Percentiles rank a stretch among this genome's conserved stretches.
These are phyloP conservation scores for Rhizoctonia solani DNA, from an alignment of 1,284 basidiomycete genomes.

Conservation along the genomic window DNA sequence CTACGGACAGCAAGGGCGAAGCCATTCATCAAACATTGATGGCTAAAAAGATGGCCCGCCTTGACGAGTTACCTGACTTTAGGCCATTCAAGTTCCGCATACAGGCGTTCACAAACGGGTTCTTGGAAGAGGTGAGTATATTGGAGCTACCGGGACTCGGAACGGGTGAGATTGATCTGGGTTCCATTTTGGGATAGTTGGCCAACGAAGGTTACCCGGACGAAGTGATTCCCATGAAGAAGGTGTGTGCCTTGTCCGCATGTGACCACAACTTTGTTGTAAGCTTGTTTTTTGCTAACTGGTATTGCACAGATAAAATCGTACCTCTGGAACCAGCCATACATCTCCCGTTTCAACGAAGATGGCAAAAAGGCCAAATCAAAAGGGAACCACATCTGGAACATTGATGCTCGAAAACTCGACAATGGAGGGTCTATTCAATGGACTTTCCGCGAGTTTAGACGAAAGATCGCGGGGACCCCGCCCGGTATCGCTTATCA, in stretches of 20 bases:
- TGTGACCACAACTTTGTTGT: slow-evolving; percentile 33
- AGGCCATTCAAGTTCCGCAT: slow-evolving; percentile 99
- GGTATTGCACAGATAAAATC: slow-evolving; percentile 73
- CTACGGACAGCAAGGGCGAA: slow-evolving; percentile 92
- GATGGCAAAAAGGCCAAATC: slow-evolving; percentile 99
- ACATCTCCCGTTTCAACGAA: slow-evolving; percentile 97
- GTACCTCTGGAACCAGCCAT: slow-evolving; percentile 93
- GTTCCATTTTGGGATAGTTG: slow-evolving; percentile 53
- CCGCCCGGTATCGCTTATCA: slow-evolving; percentile 74
- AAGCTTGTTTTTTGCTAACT: slow-evolving; percentile 38
- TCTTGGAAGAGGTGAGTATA: slow-evolving; percentile 82
- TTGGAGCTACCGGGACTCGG: slow-evolving; percentile 16
- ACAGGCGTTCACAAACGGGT: slow-evolving; percentile 96
- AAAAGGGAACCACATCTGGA: slow-evolving; percentile 99
- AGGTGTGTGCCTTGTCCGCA: slow-evolving; percentile 55
- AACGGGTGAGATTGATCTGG: slow-evolving; percentile 21
- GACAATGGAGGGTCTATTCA: slow-evolving; percentile 50
- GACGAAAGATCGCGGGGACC: slow-evolving; percentile 80
- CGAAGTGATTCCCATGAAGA: slow-evolving; percentile 87
- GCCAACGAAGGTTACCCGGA: slow-evolving; percentile 78
- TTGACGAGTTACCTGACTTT: slow-evolving; percentile 95
- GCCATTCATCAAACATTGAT: slow-evolving; percentile 97
- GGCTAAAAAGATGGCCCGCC: slow-evolving; percentile 87
- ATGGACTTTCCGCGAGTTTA: slow-evolving; percentile 93
- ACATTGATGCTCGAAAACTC: slow-evolving; percentile 90